Evolutionary conservation across 371 early-diverging fungal genomes (phyloP), one percentile per base, ranked within the genome.

Genomic region (Mortierella sp.): DNA sequence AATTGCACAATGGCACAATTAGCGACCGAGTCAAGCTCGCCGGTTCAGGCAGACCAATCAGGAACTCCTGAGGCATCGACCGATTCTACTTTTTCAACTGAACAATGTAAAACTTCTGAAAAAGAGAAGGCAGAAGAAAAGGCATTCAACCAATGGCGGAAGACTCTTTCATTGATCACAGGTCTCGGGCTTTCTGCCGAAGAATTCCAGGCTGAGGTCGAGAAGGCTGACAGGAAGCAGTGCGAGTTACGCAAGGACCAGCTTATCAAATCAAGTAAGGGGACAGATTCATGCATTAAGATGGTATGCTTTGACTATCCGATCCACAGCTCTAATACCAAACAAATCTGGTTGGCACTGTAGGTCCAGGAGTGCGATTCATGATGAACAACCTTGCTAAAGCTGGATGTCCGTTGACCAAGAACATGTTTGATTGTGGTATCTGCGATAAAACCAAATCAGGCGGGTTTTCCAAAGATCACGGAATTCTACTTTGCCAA

Each of bases 401-500:
- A 65, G 83, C 90, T 1, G 94, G 95, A 12, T 93, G 89, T 51
- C 81, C 86, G 0, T 74, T 94, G 62, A 82, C 73, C 7, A 81
- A 81, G 53, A 84, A 86, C 4, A 88, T 91, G 63, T 87, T 97
- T 66, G 77, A 84, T 15, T 97, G 97, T 81, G 83, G 86, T 52
- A 93, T 93, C 16, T 97, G 97, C 82, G 93, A 93, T 70, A 85
- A 81, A 23, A 90, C 87, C 25, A 85, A 92, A 30, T 87, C 93
- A 21, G 96, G 96, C 28, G 97, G 95, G 1, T 96, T 94, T 64
- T 86, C 92, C 14, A 92, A 93, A 0, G 89, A 90, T 1, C 82
- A 86, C 21, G 95, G 94, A 3, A 86, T 97, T 56, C 77, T 97
- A 28, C 85, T 97, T 30, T 97, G 98, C 82, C 92, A 94, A 72